These are phyloP conservation scores for Penicillium vulpinum DNA, from an alignment of 2,329 filamentous ascomycete species.

Conservation along the genomic window DNA sequence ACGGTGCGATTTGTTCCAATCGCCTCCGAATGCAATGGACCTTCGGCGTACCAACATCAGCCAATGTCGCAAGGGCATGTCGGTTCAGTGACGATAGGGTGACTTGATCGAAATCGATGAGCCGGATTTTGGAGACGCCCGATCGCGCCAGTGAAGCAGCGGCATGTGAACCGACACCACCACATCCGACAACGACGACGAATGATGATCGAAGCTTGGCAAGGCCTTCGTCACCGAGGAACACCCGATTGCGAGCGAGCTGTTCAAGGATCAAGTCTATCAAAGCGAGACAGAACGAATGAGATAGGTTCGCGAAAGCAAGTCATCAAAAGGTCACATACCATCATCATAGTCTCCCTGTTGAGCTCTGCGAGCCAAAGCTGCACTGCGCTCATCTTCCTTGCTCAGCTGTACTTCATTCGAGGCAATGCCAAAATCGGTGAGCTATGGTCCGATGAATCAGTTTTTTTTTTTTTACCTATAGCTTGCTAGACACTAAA, in stretches of 20 bases:
- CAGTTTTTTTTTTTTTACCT: slow-evolving; percentile 27
- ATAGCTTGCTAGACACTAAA: not conserved
- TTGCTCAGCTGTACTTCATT: slow-evolving; percentile 36
- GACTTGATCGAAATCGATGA: slow-evolving; percentile 97
- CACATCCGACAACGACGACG: slow-evolving; percentile 86
- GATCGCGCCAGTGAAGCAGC: slow-evolving; percentile 82
- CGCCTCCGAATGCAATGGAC: slow-evolving; percentile 79
- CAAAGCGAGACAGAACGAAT: not conserved
- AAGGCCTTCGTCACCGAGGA: slow-evolving; percentile 80
- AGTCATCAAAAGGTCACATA: slow-evolving; percentile 23
- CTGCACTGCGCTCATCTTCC: slow-evolving; percentile 60
- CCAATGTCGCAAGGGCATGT: slow-evolving; percentile 91
- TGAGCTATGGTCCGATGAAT: slow-evolving; percentile 48
- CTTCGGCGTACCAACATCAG: slow-evolving; percentile 90
- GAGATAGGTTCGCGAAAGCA: slow-evolving; percentile 3
- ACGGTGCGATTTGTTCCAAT: slow-evolving; percentile 83
- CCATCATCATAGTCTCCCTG: slow-evolving; percentile 66
- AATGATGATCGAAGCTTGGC: slow-evolving; percentile 76
- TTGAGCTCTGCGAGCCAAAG: slow-evolving; percentile 60
- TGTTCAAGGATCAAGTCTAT: slow-evolving; percentile 88
- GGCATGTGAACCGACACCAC: slow-evolving; percentile 92
- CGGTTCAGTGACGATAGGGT: slow-evolving; percentile 90
- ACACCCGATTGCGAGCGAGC: slow-evolving; percentile 87
- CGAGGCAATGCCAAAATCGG: slow-evolving; percentile 49
- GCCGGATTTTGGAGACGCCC: slow-evolving; percentile 79